Evolutionary conservation across 805 yeast genomes (phyloP), one percentile per base, ranked within the genome.

Genomic region (Spencermartinsiella europaea): DNA sequence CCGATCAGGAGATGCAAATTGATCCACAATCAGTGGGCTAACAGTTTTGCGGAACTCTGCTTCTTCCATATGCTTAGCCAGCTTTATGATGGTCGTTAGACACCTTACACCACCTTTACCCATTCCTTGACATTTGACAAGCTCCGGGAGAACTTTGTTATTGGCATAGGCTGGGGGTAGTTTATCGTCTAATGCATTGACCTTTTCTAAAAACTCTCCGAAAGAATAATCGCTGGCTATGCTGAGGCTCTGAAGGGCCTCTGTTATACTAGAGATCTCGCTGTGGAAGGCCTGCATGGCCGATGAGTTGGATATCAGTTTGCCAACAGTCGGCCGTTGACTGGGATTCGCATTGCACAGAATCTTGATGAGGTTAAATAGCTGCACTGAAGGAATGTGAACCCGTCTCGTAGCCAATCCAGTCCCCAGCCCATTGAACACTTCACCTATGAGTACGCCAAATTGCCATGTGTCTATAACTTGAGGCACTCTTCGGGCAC

Each of bases 1-100:
- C 51, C 98, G 73, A 64, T 91, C 96, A 10, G 83, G 76, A 16
- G 81, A 66, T 1, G 76, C 58, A 58, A 80, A 90, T 20, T 84
- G 73, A 35, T 74, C 68, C 31, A 85, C 69, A n/a, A 89, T 71
- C 0, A 80, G 67, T 1, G 91, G 89, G 49, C 80, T 79, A 7
- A 82, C 67, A 8, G 63, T 40, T 39, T 62, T 63, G 40, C 68
- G 59, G 54, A 76, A 76, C 34, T 61, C 63, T n/a, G 55, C 65
- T 14, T 46, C 63, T 12, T 61, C 52, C 44, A 47, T 51, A 45
- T 45, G 66, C 47, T 58, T 67, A 7, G 61, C 59, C 21, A 46
- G 19, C 36, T 58, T 58, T 44, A 65, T 61, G 45, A 68, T 61
- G 27, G 57, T 55, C 16, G 56, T 55, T 15, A 65, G 38, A 21